Conservation (phyloP, 1,284 basidiomycete species). For the Puccinia novopanici region DNA sequence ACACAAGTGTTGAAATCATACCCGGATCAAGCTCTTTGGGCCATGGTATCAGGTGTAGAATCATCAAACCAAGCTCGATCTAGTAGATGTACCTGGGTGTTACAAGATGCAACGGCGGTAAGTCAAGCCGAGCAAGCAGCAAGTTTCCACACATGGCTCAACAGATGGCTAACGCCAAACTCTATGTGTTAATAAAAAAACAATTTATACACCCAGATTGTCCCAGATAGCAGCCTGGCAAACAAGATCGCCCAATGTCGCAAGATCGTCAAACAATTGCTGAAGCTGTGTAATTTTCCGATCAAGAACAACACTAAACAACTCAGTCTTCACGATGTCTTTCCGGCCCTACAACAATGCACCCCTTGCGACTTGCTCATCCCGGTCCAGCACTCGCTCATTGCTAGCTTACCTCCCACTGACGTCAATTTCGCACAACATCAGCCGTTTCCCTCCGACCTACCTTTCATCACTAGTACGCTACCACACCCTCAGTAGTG, state of each 20-base stretch:
- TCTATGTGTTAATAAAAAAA: neutral
- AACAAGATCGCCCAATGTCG: slow-evolving; percentile 61
- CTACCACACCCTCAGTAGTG: neutral
- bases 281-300: slow-evolving; percentile 68
- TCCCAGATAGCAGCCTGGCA: slow-evolving; percentile 61
- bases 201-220: slow-evolving; percentile 59
- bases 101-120: slow-evolving; percentile 69
- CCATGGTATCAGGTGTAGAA: slow-evolving; percentile 83
- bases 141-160: neutral
- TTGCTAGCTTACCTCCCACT: slow-evolving; percentile 77
- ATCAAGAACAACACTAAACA: slow-evolving; percentile 63
- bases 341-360: slow-evolving; percentile 67
- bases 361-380: slow-evolving; percentile 74
- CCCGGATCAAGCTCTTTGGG: slow-evolving; percentile 91
- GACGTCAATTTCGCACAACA: slow-evolving; percentile 70
- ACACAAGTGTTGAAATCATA: slow-evolving; percentile 74
- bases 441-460: slow-evolving; percentile 76
- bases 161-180: slow-evolving; percentile 1
- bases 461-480: slow-evolving; percentile 76
- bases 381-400: slow-evolving; percentile 89
- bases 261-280: slow-evolving; percentile 70
- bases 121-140: slow-evolving; percentile 52
- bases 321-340: slow-evolving; percentile 69
- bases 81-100: slow-evolving; percentile 68
- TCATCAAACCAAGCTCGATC: slow-evolving; percentile 73